Evolutionary conservation across 192 early-diverging fungal species (phyloP), one percentile per base, ranked within the genome.

Genomic region (Gryganskiella cystojenkinii): DNA sequence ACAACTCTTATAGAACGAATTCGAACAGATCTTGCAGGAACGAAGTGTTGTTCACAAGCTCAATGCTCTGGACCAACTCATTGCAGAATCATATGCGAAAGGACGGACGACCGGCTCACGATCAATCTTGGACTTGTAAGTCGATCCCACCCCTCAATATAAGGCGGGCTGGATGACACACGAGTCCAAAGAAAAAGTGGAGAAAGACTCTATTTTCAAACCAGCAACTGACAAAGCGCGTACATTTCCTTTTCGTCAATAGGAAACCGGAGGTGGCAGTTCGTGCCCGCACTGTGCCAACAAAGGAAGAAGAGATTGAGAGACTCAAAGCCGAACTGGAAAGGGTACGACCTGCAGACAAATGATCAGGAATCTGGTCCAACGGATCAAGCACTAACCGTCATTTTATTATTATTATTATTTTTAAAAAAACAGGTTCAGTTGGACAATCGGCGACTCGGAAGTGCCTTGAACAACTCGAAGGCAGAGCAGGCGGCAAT

Each of bases 241-340:
- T 22, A 27, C 4, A 8, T 5, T 20, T 44, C 43, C 42, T 25
- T 24, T 43, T 46, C 44, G 15, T 4, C 28, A 3, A 45, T 31
- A 78, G 74, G 25, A 45, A 59, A 19, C 74, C 74, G 22, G 66
- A 78, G 28, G 56, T 64, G 11, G 74, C 67, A 20, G 74, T 78
- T 8, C 45, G 74, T 7, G 74, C 74, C 6, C 74, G 74, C 4
- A 68, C 66, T 37, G 74, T 69, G n/a, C 74, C 74, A 2, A 78
- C 74, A 52, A 78, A 78, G 43, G 74, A 78, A 33, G 74, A 65
- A 17, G 74, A 78, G 20, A 69, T 78, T 22, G 65, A 78, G 44
- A 24, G 74, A 54, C 74, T 78, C 28, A 78, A 68, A 40, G 60
- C 74, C 49, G 65, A 69, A 13, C 31, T 78, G 53, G 61, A 69